Evolutionary conservation across 163 green algal genomes (phyloP).

Genomic region (Scenedesmus sp.): DNA sequence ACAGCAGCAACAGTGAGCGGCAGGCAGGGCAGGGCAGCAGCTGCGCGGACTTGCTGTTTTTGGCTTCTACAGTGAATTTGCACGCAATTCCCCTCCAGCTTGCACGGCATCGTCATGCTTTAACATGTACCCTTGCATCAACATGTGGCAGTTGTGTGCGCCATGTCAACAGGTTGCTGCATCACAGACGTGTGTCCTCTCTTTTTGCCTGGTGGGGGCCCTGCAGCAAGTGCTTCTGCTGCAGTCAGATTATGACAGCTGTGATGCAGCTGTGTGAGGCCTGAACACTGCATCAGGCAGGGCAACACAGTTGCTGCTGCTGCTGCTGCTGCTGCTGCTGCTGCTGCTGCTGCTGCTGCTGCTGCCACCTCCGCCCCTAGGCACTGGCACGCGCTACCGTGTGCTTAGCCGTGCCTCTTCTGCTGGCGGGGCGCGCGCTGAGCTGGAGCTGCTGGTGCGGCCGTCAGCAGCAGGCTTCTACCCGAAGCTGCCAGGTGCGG

Average conservation of each 20-base stretch:
- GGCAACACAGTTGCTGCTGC: too few species aligned
- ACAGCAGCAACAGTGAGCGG: constrained; percentile 15
- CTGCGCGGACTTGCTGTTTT: too few species aligned
- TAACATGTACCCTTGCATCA: too few species aligned
- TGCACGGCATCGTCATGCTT: too few species aligned
- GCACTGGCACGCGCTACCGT: constrained; percentile 27
- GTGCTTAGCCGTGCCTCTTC: constrained; percentile 7
- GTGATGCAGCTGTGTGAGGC: neutral
- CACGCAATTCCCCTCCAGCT: too few species aligned
- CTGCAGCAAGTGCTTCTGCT: neutral
- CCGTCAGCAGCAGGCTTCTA: constrained; percentile 28
- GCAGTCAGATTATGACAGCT: neutral
- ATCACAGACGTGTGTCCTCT: too few species aligned
- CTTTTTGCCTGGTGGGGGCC: too few species aligned
- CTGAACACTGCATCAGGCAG: neutral
- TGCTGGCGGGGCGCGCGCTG: neutral
- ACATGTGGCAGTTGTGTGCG: too few species aligned
- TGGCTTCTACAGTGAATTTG: too few species aligned
- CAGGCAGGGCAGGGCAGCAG: neutral
- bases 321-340: neutral
- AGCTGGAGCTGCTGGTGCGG: constrained; percentile 29
- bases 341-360: neutral
- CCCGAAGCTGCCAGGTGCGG: constrained; percentile 7
- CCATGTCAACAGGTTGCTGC: too few species aligned
- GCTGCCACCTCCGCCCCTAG: neutral